Evolutionary conservation across 2,329 filamentous ascomycete species (phyloP).

Genomic region (Alternaria metachromatica): DNA sequence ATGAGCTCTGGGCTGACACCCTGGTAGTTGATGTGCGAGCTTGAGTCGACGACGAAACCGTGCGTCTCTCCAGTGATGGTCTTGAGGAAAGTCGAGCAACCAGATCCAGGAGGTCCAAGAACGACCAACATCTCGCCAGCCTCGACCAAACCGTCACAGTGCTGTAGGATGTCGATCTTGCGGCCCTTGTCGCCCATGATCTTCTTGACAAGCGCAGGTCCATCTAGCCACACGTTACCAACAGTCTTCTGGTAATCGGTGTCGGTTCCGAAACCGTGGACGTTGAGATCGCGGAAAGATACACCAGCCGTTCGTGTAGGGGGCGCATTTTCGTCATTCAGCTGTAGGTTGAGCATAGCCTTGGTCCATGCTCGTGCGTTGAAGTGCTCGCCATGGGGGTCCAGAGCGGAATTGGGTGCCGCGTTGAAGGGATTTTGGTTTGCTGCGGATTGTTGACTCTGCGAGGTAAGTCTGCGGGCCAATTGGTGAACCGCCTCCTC

Average conservation of each 20-base stretch:
- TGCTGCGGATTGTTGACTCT: conserved; percentile 49
- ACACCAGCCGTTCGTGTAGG: conserved; percentile 56
- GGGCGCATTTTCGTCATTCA: conserved; percentile 50
- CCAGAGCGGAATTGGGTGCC: conserved; percentile 52
- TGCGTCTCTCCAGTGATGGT: conserved; percentile 83
- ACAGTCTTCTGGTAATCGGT: conserved; percentile 61
- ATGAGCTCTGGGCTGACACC: conserved; percentile 72
- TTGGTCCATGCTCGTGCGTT: conserved; percentile 58
- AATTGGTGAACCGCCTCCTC: conserved; percentile 50
- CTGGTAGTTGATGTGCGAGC: conserved; percentile 82
- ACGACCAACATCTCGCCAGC: conserved; percentile 79
- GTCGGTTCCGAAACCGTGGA: conserved; percentile 57
- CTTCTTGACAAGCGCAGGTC: conserved; percentile 47
- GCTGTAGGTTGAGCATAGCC: conserved; percentile 56
- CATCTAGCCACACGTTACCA: conserved; percentile 55
- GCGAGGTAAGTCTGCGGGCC: conserved; percentile 51
- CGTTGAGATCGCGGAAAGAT: conserved; percentile 55
- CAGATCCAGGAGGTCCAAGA: conserved; percentile 70
- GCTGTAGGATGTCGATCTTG: conserved; percentile 69
- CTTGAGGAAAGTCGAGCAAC: conserved; percentile 85
- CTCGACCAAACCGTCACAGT: conserved; percentile 72
- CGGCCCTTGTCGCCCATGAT: conserved; percentile 42
- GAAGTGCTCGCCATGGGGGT: conserved; percentile 57
- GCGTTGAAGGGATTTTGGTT: conserved; percentile 49
- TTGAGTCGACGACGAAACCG: conserved; percentile 74